phyloP scores from a whole-genome alignment of 1,284 basidiomycete species.

The Apiotrichum porosum region DNA sequence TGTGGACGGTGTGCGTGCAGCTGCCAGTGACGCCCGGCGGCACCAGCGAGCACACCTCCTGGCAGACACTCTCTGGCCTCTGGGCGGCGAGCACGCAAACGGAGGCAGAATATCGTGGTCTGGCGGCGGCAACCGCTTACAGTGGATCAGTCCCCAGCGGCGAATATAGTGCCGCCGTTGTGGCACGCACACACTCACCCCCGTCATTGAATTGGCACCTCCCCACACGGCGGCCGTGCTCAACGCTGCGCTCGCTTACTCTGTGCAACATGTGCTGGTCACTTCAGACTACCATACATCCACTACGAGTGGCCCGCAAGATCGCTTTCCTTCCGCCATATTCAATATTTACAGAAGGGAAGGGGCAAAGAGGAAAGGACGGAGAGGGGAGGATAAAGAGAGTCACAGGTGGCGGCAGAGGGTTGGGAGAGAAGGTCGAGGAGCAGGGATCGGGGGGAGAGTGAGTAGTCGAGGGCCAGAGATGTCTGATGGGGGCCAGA shows the following conservation, averaged over 20 bases:
- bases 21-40: too few relatives aligned
- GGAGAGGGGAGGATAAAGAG: not conserved
- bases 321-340: not conserved
- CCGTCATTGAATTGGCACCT: not conserved
- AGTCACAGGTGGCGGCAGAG: not conserved
- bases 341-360: not conserved
- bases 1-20: too few relatives aligned
- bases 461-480: not conserved
- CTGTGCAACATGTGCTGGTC: too few relatives aligned
- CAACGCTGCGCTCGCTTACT: too few relatives aligned
- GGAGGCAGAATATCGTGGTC: too few relatives aligned
- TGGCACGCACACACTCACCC: not conserved
- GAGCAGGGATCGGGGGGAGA: not conserved
- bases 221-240: not conserved
- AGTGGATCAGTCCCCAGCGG: too few relatives aligned
- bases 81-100: too few relatives aligned
- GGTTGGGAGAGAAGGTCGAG: not conserved
- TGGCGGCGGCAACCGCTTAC: too few relatives aligned
- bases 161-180: not conserved
- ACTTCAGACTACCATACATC: conserved; percentile 20
- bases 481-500: not conserved
- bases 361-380: not conserved
- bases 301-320: conserved; percentile 10
- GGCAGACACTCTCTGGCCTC: too few relatives aligned
- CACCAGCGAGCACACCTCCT: too few relatives aligned